Conservation (phyloP, 2,329 filamentous ascomycete genomes). For the Beauveria rudraprayagi region DNA sequence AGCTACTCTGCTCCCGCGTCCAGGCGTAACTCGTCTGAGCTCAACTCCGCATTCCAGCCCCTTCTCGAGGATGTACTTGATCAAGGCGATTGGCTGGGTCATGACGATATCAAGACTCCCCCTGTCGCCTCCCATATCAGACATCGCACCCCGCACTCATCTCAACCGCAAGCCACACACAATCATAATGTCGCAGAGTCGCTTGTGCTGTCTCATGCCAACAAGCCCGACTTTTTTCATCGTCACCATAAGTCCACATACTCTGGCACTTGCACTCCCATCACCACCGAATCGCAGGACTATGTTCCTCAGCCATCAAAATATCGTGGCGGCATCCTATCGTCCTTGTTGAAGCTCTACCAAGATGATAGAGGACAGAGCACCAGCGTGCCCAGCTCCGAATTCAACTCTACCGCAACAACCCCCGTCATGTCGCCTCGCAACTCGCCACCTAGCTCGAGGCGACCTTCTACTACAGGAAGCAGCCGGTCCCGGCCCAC, state of each 20-base stretch:
- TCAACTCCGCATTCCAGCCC: slow-evolving; percentile 25
- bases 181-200: slow-evolving; percentile 25
- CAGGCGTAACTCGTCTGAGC: slow-evolving; percentile 27
- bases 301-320: slow-evolving; percentile 60
- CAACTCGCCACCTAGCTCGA: slow-evolving; percentile 32
- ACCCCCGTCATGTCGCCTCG: slow-evolving; percentile 34
- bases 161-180: slow-evolving; percentile 16
- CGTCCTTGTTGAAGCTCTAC: slow-evolving; percentile 64
- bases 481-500: slow-evolving; percentile 26
- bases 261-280: slow-evolving; percentile 31
- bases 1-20: slow-evolving; percentile 30
- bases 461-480: slow-evolving; percentile 30
- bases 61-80: slow-evolving; percentile 25
- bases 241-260: slow-evolving; percentile 16
- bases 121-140: slow-evolving; percentile 12
- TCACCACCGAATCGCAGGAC: slow-evolving; percentile 34
- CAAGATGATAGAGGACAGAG: slow-evolving; percentile 35
- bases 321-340: slow-evolving; percentile 66
- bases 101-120: slow-evolving; percentile 15
- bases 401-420: slow-evolving; percentile 27
- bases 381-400: slow-evolving; percentile 28
- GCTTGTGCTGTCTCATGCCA: slow-evolving; percentile 27
- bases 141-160: slow-evolving; percentile 18
- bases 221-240: slow-evolving; percentile 25
- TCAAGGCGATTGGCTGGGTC: slow-evolving; percentile 13